Evolutionary conservation across 2,329 filamentous ascomycete species (phyloP).

Genomic region (Fusarium sp.): DNA sequence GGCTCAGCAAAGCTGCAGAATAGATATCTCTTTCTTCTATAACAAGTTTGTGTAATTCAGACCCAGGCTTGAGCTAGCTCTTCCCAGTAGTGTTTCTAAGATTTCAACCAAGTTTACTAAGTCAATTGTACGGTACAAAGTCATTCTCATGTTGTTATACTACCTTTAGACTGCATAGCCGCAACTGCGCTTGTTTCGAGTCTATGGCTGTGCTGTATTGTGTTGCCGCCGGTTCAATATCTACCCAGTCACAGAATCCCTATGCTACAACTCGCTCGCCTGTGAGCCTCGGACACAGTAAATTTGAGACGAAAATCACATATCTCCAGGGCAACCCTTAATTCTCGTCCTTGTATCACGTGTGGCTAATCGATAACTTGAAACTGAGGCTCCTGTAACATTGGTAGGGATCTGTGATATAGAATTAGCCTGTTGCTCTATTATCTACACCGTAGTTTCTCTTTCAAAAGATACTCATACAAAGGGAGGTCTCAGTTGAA

Average conservation of each 20-base stretch:
- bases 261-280: constrained; percentile 8
- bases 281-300: constrained; percentile 12
- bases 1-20: neutral
- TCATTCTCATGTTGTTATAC: neutral
- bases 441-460: neutral
- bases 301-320: constrained; percentile 9
- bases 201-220: constrained; percentile 16
- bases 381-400: constrained; percentile 16
- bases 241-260: constrained; percentile 11
- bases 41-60: neutral
- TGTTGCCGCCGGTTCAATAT: constrained; percentile 5
- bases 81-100: neutral
- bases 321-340: neutral
- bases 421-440: constrained; percentile 3
- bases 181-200: constrained; percentile 43
- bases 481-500: neutral
- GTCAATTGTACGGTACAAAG: neutral
- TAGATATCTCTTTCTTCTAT: neutral
- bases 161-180: constrained; percentile 5
- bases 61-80: neutral
- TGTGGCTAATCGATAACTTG: constrained; percentile 18
- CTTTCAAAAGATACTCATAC: neutral
- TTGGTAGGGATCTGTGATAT: constrained; percentile 25
- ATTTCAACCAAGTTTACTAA: neutral
- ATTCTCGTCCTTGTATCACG: constrained; percentile 11